phyloP scores from a whole-genome alignment of 768 basidiomycete genomes.

The Pulveroboletus sp. region DNA sequence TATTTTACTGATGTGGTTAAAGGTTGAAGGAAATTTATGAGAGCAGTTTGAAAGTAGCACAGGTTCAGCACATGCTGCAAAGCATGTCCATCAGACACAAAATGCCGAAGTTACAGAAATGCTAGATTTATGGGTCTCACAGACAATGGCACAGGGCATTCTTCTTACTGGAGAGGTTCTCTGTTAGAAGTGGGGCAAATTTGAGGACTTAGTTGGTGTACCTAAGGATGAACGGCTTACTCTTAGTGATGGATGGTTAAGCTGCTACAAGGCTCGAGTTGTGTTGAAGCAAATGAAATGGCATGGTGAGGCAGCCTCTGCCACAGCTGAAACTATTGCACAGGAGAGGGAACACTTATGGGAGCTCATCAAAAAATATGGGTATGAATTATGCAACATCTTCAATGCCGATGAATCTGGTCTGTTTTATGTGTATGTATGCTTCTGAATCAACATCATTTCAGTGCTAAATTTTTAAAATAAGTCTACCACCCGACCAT shows the following conservation, averaged over 20 bases:
- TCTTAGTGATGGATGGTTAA: conserved; percentile 34
- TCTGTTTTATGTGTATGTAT: neutral
- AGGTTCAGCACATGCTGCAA: neutral
- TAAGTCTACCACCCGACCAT: conserved; percentile 2
- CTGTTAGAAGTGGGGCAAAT: conserved; percentile 5
- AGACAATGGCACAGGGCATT: conserved; percentile 37
- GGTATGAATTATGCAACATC: neutral
- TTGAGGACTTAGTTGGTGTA: conserved; percentile 20
- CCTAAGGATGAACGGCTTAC: conserved; percentile 31
- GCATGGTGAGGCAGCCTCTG: conserved; percentile 37
- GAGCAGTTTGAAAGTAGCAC: too few relatives aligned
- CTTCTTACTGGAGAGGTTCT: conserved; percentile 29
- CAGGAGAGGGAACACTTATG: neutral
- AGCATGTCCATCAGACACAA: conserved; percentile 21
- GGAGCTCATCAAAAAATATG: neutral
- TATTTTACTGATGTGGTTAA: too few relatives aligned
- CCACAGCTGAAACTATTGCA: neutral
- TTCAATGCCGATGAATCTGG: neutral
- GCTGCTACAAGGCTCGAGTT: neutral
- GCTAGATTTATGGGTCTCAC: conserved; percentile 35
- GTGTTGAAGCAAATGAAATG: conserved; percentile 16
- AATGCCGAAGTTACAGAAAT: conserved; percentile 35
- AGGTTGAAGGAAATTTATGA: too few relatives aligned
- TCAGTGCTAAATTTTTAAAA: too few relatives aligned
- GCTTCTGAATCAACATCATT: too few relatives aligned